Evolutionary conservation across 257 asterid species (phyloP).

Genomic region (Capsicum pubescens): DNA sequence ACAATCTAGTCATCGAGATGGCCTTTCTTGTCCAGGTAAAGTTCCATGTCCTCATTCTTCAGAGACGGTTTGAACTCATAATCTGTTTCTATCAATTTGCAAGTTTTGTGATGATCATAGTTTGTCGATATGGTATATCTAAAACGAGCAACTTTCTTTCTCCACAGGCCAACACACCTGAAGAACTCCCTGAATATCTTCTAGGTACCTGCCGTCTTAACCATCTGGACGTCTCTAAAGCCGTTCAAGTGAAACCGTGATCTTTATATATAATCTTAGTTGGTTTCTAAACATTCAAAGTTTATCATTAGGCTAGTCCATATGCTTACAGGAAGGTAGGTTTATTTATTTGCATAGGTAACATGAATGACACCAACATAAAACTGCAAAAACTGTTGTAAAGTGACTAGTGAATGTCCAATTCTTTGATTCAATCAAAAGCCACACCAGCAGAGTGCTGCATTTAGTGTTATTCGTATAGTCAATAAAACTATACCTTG

Average conservation of each 20-base stretch:
- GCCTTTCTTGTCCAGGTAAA: constrained; percentile 91
- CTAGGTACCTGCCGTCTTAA: constrained; percentile 89
- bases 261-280: not conserved
- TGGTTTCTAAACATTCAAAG: constrained; percentile 4
- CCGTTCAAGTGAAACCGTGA: constrained; percentile 49
- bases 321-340: constrained; percentile 23
- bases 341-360: constrained; percentile 24
- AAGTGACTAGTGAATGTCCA: constrained; percentile 28
- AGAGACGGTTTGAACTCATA: not conserved
- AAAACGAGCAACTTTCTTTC: not conserved
- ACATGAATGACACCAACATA: not conserved
- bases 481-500: not conserved
- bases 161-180: constrained; percentile 72
- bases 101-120: not conserved
- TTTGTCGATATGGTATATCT: not conserved
- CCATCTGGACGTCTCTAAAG: constrained; percentile 74
- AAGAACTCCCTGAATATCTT: constrained; percentile 86
- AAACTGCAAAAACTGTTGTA: not conserved
- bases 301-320: constrained; percentile 8
- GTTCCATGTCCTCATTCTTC: not conserved
- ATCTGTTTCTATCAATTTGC: not conserved
- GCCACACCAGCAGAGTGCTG: constrained; percentile 24
- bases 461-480: not conserved
- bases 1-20: constrained; percentile 88
- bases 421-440: constrained; percentile 36